phyloP scores from a whole-genome alignment of 805 yeast genomes.

The Priceomyces fermenticarens region DNA sequence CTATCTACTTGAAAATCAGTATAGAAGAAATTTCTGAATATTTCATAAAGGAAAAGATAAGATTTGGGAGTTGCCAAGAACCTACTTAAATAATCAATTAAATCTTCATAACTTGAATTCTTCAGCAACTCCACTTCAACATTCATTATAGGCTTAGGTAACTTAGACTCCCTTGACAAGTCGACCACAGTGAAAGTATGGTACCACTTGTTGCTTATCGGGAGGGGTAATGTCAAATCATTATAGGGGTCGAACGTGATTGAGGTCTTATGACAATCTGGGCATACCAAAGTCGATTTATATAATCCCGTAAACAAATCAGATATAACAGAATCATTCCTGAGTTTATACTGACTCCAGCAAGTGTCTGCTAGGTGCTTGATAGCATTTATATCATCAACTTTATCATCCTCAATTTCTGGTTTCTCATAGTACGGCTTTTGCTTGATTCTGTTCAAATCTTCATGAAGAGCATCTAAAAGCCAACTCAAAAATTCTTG shows the following conservation, averaged over 20 bases:
- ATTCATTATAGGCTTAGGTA: slow-evolving; percentile 19
- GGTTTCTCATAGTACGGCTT: slow-evolving; percentile 92
- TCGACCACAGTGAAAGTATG: slow-evolving; percentile 63
- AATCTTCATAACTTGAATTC: slow-evolving; percentile 58
- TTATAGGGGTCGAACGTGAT: slow-evolving; percentile 93
- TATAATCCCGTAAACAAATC: slow-evolving; percentile 90
- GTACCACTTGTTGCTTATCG: slow-evolving; percentile 70
- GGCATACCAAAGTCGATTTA: slow-evolving; percentile 87
- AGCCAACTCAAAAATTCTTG: slow-evolving; percentile 89
- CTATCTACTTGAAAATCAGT: slow-evolving; percentile 63
- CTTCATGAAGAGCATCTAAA: slow-evolving; percentile 89
- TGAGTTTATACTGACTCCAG: slow-evolving; percentile 73
- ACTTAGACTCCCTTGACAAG: slow-evolving; percentile 20
- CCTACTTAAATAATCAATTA: slow-evolving; percentile 58
- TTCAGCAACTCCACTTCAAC: slow-evolving; percentile 74
- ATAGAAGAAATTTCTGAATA: slow-evolving; percentile 68
- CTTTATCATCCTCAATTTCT: slow-evolving; percentile 63
- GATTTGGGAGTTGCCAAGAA: slow-evolving; percentile 32
- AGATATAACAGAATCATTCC: slow-evolving; percentile 81
- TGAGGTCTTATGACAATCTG: slow-evolving; percentile 73
- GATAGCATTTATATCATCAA: slow-evolving; percentile 51
- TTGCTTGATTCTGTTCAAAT: slow-evolving; percentile 72
- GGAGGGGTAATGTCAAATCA: slow-evolving; percentile 87
- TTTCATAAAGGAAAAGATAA: slow-evolving; percentile 31
- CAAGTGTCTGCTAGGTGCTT: slow-evolving; percentile 65